phyloP scores from a whole-genome alignment of 805 yeast genomes.

The Cyberlindnera euphorbiiphila region DNA sequence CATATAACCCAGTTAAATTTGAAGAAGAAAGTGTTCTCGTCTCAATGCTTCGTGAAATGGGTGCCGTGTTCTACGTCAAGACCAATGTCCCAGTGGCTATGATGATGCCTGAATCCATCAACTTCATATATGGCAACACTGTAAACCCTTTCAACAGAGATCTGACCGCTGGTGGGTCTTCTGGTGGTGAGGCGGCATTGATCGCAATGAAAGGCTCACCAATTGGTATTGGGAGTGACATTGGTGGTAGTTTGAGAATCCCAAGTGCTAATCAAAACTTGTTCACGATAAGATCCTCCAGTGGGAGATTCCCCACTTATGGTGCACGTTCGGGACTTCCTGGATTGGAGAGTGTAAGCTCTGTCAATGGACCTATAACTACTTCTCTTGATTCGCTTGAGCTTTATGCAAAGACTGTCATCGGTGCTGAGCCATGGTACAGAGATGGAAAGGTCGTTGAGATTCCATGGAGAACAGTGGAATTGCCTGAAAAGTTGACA shows the following conservation, averaged over 20 bases:
- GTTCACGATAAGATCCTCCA: slow-evolving; percentile 42
- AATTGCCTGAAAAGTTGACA: slow-evolving; percentile 35
- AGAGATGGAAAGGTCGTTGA: slow-evolving; percentile 38
- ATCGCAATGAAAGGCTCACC: slow-evolving; percentile 42
- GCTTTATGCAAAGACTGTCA: slow-evolving; percentile 29
- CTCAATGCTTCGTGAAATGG: slow-evolving; percentile 37
- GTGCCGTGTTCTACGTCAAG: slow-evolving; percentile 53
- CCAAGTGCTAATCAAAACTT: slow-evolving; percentile 43
- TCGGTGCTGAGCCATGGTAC: slow-evolving; percentile 38
- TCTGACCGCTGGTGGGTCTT: slow-evolving; percentile 48
- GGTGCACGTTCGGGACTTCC: slow-evolving; percentile 24
- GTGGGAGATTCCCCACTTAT: slow-evolving; percentile 39
- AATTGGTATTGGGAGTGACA: slow-evolving; percentile 52
- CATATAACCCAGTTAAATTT: slow-evolving; percentile 32
- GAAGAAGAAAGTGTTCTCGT: slow-evolving; percentile 39
- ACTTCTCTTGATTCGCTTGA: slow-evolving; percentile 37
- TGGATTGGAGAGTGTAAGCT: slow-evolving; percentile 32
- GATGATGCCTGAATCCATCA: slow-evolving; percentile 46
- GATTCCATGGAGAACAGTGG: slow-evolving; percentile 39
- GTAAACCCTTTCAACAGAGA: slow-evolving; percentile 41
- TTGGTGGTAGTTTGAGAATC: slow-evolving; percentile 48
- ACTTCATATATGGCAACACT: slow-evolving; percentile 44
- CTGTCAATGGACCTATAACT: slow-evolving; percentile 48
- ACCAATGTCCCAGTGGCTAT: slow-evolving; percentile 51
- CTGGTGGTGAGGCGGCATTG: slow-evolving; percentile 53